These are phyloP conservation scores for Suhomyces xylopsoci DNA, from an alignment of 805 yeast species.

Conservation along the genomic window DNA sequence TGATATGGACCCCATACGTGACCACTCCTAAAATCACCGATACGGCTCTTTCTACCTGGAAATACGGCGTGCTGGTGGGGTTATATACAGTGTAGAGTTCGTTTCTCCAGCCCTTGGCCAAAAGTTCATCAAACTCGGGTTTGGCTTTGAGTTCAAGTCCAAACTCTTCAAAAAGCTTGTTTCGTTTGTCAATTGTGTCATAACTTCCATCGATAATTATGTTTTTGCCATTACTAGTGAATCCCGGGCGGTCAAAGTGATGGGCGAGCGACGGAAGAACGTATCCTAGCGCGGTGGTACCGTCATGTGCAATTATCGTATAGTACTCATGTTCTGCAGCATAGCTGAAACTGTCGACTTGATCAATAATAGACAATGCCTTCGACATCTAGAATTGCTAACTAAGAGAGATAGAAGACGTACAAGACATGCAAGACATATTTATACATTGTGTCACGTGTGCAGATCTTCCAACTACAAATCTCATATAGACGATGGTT, in stretches of 20 bases:
- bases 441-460: background rate
- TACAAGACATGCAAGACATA: too few species aligned
- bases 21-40: constrained; percentile 80
- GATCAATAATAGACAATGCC: constrained; percentile 14
- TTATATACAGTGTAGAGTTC: constrained; percentile 76
- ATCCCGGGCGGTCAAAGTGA: constrained; percentile 13
- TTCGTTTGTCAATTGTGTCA: constrained; percentile 41
- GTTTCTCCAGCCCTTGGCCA: constrained; percentile 73
- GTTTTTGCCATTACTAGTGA: constrained; percentile 6
- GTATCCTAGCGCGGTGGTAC: constrained; percentile 25
- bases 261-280: constrained; percentile 22
- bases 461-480: background rate
- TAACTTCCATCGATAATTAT: constrained; percentile 27
- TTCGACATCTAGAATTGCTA: background rate
- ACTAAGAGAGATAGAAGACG: too few species aligned
- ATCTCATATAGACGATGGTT: too few species aligned
- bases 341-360: constrained; percentile 33
- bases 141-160: constrained; percentile 39
- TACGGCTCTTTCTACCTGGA: constrained; percentile 75
- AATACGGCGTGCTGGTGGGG: constrained; percentile 53
- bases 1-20: constrained; percentile 87
- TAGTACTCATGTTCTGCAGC: constrained; percentile 13
- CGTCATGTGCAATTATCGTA: constrained; percentile 29
- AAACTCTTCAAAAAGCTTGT: constrained; percentile 36
- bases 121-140: constrained; percentile 26